Evolutionary conservation across 768 basidiomycete species (phyloP).

Genomic region (Panellus pusillus): DNA sequence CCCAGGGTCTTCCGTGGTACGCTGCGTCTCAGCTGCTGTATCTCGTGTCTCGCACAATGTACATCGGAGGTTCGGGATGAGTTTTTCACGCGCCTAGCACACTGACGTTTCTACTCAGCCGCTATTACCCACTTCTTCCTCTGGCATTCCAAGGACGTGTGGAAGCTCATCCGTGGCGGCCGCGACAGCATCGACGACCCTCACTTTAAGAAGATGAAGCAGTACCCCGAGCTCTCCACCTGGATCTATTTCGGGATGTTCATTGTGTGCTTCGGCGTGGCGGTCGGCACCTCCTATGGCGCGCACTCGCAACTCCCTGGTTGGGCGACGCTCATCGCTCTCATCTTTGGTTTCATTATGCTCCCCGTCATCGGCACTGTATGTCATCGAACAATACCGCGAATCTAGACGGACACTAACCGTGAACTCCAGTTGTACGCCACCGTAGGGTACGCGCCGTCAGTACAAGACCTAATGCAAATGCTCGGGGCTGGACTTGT

Average conservation of each 20-base stretch:
- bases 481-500: conserved; percentile 47
- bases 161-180: conserved; percentile 33
- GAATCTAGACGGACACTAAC: background rate
- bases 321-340: conserved; percentile 40
- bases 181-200: conserved; percentile 36
- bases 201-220: conserved; percentile 40
- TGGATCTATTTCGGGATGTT: conserved; percentile 38
- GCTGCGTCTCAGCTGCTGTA: conserved; percentile 43
- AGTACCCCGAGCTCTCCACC: conserved; percentile 31
- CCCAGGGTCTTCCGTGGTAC: conserved; percentile 31
- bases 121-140: conserved; percentile 48
- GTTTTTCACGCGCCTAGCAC: background rate
- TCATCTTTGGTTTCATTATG: conserved; percentile 46
- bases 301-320: conserved; percentile 37
- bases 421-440: conserved; percentile 32
- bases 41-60: conserved; percentile 38
- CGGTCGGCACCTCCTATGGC: conserved; percentile 34
- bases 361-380: conserved; percentile 50
- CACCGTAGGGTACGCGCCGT: conserved; percentile 39
- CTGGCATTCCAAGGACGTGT: conserved; percentile 46
- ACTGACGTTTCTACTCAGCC: conserved; percentile 23
- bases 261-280: conserved; percentile 30
- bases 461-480: conserved; percentile 39
- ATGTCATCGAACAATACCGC: conserved; percentile 6
- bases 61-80: conserved; percentile 31